Evolutionary conservation across 352 stramenopile species (phyloP).

Genomic region (Phytopythium cucurbitacearum): DNA sequence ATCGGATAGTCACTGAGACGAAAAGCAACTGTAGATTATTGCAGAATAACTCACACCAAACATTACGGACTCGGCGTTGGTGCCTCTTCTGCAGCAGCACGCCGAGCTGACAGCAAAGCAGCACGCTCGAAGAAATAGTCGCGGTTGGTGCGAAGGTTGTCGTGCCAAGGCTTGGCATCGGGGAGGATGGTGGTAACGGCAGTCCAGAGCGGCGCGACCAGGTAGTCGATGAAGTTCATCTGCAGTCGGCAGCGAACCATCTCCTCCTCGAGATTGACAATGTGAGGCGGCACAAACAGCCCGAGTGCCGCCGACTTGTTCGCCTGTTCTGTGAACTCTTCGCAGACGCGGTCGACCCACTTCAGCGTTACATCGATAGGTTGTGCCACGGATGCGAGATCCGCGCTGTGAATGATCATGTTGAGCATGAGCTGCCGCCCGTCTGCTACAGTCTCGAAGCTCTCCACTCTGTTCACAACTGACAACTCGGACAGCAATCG

Average conservation of each 20-base stretch:
- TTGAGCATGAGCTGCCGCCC: constrained; percentile 72
- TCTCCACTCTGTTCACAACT: constrained; percentile 29
- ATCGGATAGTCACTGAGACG: no score
- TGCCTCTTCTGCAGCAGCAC: background rate
- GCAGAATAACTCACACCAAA: no score
- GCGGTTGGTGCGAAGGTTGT: constrained; percentile 51
- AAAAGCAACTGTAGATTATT: no score
- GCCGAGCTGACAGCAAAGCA: constrained; percentile 35
- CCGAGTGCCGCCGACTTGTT: constrained; percentile 46
- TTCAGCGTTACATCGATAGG: constrained; percentile 44
- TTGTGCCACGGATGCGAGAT: constrained; percentile 59
- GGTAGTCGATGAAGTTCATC: constrained; percentile 86
- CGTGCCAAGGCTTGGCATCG: constrained; percentile 35
- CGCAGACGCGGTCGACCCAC: constrained; percentile 69
- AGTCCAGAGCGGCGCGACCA: constrained; percentile 71
- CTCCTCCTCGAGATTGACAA: constrained; percentile 74
- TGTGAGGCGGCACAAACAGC: constrained; percentile 63
- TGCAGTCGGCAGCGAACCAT: constrained; percentile 54
- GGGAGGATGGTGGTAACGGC: constrained; percentile 55
- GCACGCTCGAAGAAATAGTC: constrained; percentile 70
- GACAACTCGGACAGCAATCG: constrained; percentile 56
- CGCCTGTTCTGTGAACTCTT: constrained; percentile 80
- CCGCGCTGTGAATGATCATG: constrained; percentile 79
- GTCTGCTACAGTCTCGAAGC: constrained; percentile 58
- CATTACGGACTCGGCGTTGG: no score